Percentiles rank a stretch among this genome's conserved stretches.
These are phyloP conservation scores for Pseudoturritis turrita DNA, from an alignment of 345 rosid species.

Conservation along the genomic window DNA sequence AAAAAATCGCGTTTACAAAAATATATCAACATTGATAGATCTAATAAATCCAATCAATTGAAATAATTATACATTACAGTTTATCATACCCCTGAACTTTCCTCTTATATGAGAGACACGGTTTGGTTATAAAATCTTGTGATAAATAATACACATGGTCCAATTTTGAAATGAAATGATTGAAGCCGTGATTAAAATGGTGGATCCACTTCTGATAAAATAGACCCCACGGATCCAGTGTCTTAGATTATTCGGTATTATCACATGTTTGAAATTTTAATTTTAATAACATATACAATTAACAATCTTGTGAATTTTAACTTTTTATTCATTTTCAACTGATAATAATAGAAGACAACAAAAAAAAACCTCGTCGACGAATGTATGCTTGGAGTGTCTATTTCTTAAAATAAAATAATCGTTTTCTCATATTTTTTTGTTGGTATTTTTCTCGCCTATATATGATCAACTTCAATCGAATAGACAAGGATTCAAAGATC, in stretches of 20 bases:
- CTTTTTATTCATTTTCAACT: background rate
- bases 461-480: background rate
- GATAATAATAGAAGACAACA: background rate
- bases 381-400: too few species aligned
- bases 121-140: background rate
- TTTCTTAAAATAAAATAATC: background rate
- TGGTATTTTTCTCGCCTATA: background rate
- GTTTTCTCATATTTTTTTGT: conserved; percentile 5
- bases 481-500: background rate
- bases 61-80: background rate
- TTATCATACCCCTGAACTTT: background rate
- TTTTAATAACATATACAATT: background rate
- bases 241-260: conserved; percentile 16
- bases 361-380: background rate
- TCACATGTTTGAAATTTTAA: background rate
- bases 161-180: conserved; percentile 13
- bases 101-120: background rate
- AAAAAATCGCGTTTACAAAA: background rate
- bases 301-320: background rate
- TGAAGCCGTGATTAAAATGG: conserved; percentile 1
- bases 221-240: conserved; percentile 16
- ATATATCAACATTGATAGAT: background rate
- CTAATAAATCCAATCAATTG: background rate
- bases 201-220: conserved; percentile 13
- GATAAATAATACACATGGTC: conserved; percentile 1